Evolutionary conservation across 768 basidiomycete species (phyloP).

Genomic region (Serendipita sp.): DNA sequence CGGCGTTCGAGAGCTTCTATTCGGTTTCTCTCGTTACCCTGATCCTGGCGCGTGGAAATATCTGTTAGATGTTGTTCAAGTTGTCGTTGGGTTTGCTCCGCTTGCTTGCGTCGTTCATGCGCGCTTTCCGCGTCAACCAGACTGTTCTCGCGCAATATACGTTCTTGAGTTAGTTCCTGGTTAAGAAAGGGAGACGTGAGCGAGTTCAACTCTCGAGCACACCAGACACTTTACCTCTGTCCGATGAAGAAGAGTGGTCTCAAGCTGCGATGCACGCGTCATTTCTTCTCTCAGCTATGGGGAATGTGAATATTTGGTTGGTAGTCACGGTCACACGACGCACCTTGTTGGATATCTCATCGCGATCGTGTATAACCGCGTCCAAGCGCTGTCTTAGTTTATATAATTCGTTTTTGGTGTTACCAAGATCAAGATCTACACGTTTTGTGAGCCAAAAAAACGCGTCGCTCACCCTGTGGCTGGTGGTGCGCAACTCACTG

Average conservation of each 20-base stretch:
- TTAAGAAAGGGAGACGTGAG: neutral
- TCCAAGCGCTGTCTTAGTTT: neutral
- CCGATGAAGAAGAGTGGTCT: neutral
- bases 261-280: neutral
- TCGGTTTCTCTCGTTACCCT: neutral
- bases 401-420: neutral
- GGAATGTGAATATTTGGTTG: neutral
- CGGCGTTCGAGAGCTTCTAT: neutral
- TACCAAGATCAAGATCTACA: neutral
- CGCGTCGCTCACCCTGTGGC: neutral
- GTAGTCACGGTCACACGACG: neutral
- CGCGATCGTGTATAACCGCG: neutral
- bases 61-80: neutral
- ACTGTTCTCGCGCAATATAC: neutral
- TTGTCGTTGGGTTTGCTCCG: neutral
- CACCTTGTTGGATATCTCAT: slow-evolving; percentile 1
- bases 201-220: too few relatives aligned
- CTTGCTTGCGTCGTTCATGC: neutral
- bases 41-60: neutral
- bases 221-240: neutral
- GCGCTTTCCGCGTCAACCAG: neutral
- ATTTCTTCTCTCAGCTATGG: neutral
- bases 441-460: neutral
- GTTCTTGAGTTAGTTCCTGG: slow-evolving; percentile 1
- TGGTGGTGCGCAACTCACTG: neutral